A percentile compares a stretch with the other conserved stretches of the same genome.
Evolutionary conservation across 2,329 filamentous ascomycete species (phyloP).

Genomic region (Orbilia javanica): DNA sequence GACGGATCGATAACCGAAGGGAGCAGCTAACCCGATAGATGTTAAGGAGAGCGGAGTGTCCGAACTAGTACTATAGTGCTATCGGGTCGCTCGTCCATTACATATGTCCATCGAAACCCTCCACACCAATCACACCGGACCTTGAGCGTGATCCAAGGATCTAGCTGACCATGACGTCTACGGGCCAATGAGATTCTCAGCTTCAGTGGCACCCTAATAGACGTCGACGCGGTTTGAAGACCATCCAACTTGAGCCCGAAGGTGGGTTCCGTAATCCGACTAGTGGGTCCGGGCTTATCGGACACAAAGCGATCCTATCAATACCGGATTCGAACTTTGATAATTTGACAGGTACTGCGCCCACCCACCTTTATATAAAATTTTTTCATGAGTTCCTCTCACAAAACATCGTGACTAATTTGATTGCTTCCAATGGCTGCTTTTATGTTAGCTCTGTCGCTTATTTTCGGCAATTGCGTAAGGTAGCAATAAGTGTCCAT

Average conservation of each 20-base stretch:
- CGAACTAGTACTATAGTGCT: background rate
- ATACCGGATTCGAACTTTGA: slow-evolving; percentile 3
- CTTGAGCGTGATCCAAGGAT: slow-evolving; percentile 7
- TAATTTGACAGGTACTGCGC: slow-evolving; percentile 30
- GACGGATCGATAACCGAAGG: background rate
- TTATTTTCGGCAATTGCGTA: slow-evolving; percentile 59
- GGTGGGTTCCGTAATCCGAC: background rate
- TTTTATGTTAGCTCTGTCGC: slow-evolving; percentile 54
- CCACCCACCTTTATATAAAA: slow-evolving; percentile 52
- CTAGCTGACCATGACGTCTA: slow-evolving; percentile 6
- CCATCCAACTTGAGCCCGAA: background rate
- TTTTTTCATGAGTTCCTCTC: slow-evolving; percentile 49
- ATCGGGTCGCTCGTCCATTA: background rate
- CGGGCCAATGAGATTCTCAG: background rate
- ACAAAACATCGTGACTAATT: slow-evolving; percentile 48
- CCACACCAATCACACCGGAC: background rate
- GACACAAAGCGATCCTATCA: slow-evolving; percentile 37
- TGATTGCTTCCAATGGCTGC: slow-evolving; percentile 42
- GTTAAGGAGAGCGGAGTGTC: too few species aligned
- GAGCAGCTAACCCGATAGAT: background rate
- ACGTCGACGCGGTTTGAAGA: background rate
- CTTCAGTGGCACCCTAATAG: background rate
- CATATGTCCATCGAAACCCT: too few species aligned
- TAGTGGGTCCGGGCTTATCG: slow-evolving; percentile 40
- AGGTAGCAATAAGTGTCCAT: slow-evolving; percentile 32